Base-by-base conservation (phyloP, 768 basidiomycete genomes). In the Phylloporus sp. region DNA sequence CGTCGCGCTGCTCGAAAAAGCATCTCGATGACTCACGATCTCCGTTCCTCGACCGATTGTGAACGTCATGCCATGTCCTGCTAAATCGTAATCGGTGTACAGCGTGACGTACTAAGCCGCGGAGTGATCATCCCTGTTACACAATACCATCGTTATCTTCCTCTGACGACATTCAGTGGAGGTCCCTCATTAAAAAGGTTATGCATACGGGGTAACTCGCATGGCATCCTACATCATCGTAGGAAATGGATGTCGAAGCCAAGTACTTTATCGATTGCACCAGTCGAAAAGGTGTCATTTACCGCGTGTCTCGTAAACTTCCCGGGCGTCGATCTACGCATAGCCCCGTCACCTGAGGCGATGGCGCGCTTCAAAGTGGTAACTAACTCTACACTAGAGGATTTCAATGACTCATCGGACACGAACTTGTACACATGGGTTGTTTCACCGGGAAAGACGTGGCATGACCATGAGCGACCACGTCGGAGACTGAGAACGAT, bases 31-130 rank as follows among this genome's bases (percentile, higher is more conserved):
- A 60, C 69, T 41, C 59, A 87, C 93, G 51, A 94, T 91, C 52
- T 95, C 92, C 57, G 91, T 95, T 20, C 91, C 94, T 22, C 92
- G 81, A 0, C 91, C 90, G 56, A 91, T 92, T 6, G 90, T 91
- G 63, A 94, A 93, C 14, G 90, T 90, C 90, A 90, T 86, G 38
- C 87, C 90, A 61, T 90, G 81, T 13, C 90, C 89, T 36, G 81
- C 75, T 38, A 91, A 79, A 47, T 78, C 73, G 22, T 80, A 69
- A 29, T 62, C 55, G 2, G 86, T 94, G 47, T 77, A 67, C 39
- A 97, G 69, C 10, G 79, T 78, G 33, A 93, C 77, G 62, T 93
- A 94, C 1, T n/a, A n/a, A n/a, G 93, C 93, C 2, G 91, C 87
- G 7, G 90, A 93, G 68, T 93, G 94, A 68, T 95, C 94, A 68